Base-by-base conservation (phyloP, 345 rosid species). In the Firmiana major region DNA sequence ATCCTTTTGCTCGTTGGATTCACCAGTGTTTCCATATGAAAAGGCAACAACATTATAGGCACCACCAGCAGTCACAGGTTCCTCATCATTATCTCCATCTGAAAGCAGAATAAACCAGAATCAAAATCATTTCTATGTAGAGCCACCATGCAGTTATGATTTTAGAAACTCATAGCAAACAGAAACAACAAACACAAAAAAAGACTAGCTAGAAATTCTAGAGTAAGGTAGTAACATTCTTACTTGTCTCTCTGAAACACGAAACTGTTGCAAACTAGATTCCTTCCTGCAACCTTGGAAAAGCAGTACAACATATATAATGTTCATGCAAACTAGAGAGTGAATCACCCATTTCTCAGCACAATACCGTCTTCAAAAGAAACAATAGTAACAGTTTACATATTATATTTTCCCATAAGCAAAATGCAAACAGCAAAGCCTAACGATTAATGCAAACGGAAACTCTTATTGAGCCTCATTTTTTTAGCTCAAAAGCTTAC, bases 1-100 rank as follows among this genome's bases (percentile, higher is more conserved):
- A 76, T 66, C 75, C 81, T 83, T 90, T 76, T 78, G 84, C 58
- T 84, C 83, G 55, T 17, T 38, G 38, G 82, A 71, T 74, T 89
- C 88, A 75, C 79, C 83, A 59, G 87, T 31, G 74, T 84, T 84
- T 84, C 94, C 97, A 79, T 96, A 96, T 28, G 94, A 86, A 78
- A 90, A 91, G 19, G 90, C 86, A 68, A 93, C 94, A 48, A 97
- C 86, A 64, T 78, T 81, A 84, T 80, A 92, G 75, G 15, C 11
- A 46, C 88, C 86, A 80, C 79, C 82, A 21, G 48, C 64, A 80
- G 71, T 83, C 43, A 65, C 80, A 71, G 28, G 75, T 81, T 53
- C 91, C 73, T 81, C 79, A 71, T 66, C 88, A 72, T 81, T 78
- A 74, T 84, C 91, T 46, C 81, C 71, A 81, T 84, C 90, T 87